Base-by-base conservation (phyloP, 768 basidiomycete genomes). In the Tricholoma hemisulphureum region DNA sequence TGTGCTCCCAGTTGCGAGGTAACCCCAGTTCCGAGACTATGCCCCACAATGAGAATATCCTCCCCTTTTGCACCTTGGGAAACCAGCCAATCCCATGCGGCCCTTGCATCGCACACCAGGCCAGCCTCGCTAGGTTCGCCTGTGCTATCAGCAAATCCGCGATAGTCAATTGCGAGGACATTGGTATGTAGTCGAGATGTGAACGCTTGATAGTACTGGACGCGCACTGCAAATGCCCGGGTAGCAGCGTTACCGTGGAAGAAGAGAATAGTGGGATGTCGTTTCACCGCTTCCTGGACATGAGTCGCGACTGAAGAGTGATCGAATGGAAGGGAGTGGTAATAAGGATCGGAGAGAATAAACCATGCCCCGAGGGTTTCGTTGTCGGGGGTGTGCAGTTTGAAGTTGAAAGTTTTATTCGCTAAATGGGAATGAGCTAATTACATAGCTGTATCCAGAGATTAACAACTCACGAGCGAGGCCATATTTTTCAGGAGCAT, bases 221-320 rank as follows among this genome's bases (percentile, higher is more conserved):
- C 77, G 10, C 95, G 88, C 39, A 78, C 80, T 1, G 74, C 61
- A 6, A 83, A 77, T 0, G 91, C 91, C 14, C 95, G 84, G 0
- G 90, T 93, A 0, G 79, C 95, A 0, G 87, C 88, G 60, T 96
- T 96, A 9, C 96, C 96, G 61, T 98, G 96, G 41, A 95, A 78
- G 73, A 91, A 96, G n/a, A 98, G 77, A n/a, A 96, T 75, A 0
- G 89, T 95, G 0, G 93, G 93, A 24, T 80, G 71, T 1, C 73
- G 61, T 11, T 73, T 71, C 16, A 95, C 71, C 1, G 91, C 88
- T 18, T 74, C 61, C 14, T 77, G 67, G 32, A 93, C 75, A 41
- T 80, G 77, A 2, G 73, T 65, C 14, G 77, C 69, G 16, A 75
- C 72, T 29, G 73, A 63, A 16, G 65, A 60, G 3, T 78, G 73